These are phyloP conservation scores for Hura crepitans DNA, from an alignment of 441 rosid species.

Conservation along the genomic window DNA sequence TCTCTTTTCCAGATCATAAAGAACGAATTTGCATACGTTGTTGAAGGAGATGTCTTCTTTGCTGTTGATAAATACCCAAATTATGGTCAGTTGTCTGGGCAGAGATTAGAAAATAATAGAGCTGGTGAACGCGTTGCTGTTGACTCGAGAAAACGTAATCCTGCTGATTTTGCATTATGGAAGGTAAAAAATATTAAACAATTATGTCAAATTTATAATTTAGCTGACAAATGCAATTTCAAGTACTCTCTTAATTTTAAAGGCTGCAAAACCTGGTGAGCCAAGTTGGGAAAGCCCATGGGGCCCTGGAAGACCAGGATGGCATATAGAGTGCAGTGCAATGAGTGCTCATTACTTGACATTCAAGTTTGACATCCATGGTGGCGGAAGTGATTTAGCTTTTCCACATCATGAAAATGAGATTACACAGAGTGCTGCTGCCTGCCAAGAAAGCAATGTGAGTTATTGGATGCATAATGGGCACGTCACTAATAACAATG, in stretches of 20 bases:
- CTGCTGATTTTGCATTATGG: slow-evolving; percentile 93
- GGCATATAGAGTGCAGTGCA: slow-evolving; percentile 99
- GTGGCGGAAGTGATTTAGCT: slow-evolving; percentile 87
- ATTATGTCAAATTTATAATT: neutral
- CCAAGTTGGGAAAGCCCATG: slow-evolving; percentile 88
- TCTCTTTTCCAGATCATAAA: slow-evolving; percentile 80
- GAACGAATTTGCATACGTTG: slow-evolving; percentile 63
- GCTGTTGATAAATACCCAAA: slow-evolving; percentile 66
- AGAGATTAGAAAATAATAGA: slow-evolving; percentile 62
- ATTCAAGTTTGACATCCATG: slow-evolving; percentile 76
- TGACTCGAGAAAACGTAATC: slow-evolving; percentile 75
- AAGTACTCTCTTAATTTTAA: slow-evolving; percentile 25
- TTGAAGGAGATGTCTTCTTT: slow-evolving; percentile 83
- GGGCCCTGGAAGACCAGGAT: slow-evolving; percentile 94
- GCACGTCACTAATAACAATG: slow-evolving; percentile 71
- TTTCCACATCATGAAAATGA: slow-evolving; percentile 97
- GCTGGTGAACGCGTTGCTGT: slow-evolving; percentile 88
- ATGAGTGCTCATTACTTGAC: slow-evolving; percentile 82
- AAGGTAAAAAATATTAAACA: slow-evolving; percentile 46
- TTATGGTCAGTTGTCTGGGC: slow-evolving; percentile 79
- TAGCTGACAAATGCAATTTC: neutral
- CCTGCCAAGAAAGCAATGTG: slow-evolving; percentile 53
- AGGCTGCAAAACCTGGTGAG: slow-evolving; percentile 88
- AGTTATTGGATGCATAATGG: slow-evolving; percentile 96
- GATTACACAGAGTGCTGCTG: slow-evolving; percentile 82